Evolutionary conservation across 495 filamentous ascomycete genomes (phyloP), one percentile per base, ranked within the genome.

Genomic region (Clohesyomyces aquaticus): DNA sequence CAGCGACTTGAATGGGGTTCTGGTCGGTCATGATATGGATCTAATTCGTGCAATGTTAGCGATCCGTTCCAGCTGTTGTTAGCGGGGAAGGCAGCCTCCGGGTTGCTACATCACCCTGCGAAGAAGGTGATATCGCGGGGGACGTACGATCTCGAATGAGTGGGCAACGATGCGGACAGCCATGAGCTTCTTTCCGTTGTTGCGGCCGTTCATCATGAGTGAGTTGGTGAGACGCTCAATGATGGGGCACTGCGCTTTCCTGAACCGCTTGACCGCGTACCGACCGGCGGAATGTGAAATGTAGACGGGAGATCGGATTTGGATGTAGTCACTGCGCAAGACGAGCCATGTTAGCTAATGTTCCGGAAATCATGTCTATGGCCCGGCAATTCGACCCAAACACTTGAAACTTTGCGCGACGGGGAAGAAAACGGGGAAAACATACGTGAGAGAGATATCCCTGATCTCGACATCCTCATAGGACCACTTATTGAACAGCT

Each of bases 171-270:
- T 99, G 79, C 94, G 92, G 78, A 97, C 92, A 76, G 94, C 95
- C 91, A 95, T 96, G 69, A 98, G 88, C 91, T 99, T 99, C 89
- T 99, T 99, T 81, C 94, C 94, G 90, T 96, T 98, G 88, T 99
- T 99, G 81, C 94, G 95, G 77, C 94, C 94, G 86, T 99, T 96
- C 95, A 98, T 98, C 94, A 99, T 99, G 72, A 99, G 87, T 25
- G 94, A 98, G 87, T 99, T 99, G 83, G 95, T 98, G 64, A 99
- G 88, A 78, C 94, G 93, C 89, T 99, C 94, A 73, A 99, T 96
- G 86, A 99, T 98, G 71, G 94, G 94, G 88, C 94, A 98, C 87
- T 98, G 93, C 76, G 95, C 93, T 87, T 99, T 99, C 83, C 94
- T 88, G 91, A 99, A 99, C 73, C 94, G 89, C 90, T 99, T 99